Conservation (phyloP, 2,329 filamentous ascomycete species). For the Gnomoniopsis smithogilvyi region DNA sequence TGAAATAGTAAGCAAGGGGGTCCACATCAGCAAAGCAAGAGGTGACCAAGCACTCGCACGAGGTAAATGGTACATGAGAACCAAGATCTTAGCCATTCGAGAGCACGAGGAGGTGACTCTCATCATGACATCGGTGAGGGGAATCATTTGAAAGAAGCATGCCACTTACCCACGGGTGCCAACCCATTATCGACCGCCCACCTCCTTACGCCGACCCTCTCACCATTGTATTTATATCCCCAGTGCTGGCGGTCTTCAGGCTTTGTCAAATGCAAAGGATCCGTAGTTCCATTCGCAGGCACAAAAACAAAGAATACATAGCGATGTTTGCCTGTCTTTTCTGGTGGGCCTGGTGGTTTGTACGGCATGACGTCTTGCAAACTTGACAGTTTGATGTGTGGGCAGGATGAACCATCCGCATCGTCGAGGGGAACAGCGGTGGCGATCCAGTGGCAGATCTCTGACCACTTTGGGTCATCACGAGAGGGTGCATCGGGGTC, state of each 20-base stretch:
- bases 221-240: conserved; percentile 33
- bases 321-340: conserved; percentile 39
- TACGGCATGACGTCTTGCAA: conserved; percentile 37
- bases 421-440: conserved; percentile 26
- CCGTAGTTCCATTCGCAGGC: conserved; percentile 36
- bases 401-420: conserved; percentile 14
- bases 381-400: neutral
- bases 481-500: conserved; percentile 43
- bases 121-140: neutral
- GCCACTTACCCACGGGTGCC: conserved; percentile 36
- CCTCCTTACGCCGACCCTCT: conserved; percentile 34
- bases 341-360: conserved; percentile 38
- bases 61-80: neutral
- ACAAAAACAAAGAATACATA: conserved; percentile 40
- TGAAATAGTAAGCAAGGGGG: conserved; percentile 5
- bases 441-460: conserved; percentile 45
- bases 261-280: conserved; percentile 30
- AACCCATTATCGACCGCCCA: conserved; percentile 40
- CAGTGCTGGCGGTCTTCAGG: conserved; percentile 36
- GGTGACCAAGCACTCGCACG: neutral
- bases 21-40: neutral
- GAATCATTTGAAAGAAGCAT: neutral
- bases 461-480: conserved; percentile 39
- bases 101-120: too few species aligned
- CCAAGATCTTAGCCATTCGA: neutral